Conservation (phyloP, 306 rosid genomes). For the Glycine soja region DNA sequence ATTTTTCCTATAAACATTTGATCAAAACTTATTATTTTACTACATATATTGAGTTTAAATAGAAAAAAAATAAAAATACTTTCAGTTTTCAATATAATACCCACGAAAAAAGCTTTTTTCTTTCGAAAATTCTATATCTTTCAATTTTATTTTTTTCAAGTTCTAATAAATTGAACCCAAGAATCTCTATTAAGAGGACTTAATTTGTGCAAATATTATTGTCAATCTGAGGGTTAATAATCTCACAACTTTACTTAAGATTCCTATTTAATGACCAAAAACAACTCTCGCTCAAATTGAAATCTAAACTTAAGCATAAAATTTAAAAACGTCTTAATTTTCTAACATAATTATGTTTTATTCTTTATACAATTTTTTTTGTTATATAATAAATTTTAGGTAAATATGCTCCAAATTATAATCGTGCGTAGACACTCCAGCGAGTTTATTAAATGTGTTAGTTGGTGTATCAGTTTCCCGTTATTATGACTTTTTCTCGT, state of each 20-base stretch:
- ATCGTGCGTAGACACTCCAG: not conserved
- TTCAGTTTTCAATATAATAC: too few species aligned
- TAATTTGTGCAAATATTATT: not conserved
- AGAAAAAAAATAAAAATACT: too few species aligned
- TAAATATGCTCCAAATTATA: not conserved
- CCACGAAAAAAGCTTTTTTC: not conserved
- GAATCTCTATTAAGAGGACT: not conserved
- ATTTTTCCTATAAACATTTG: too few species aligned
- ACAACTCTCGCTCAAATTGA: not conserved
- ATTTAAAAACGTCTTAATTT: not conserved
- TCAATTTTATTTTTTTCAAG: too few species aligned
- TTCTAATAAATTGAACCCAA: not conserved
- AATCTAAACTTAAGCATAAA: not conserved
- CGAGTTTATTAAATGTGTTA: constrained; percentile 3
- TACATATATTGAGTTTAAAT: too few species aligned
- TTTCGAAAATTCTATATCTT: not conserved
- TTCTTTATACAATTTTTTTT: not conserved
- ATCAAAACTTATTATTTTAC: too few species aligned
- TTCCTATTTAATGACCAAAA: not conserved
- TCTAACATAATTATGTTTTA: not conserved
- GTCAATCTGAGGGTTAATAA: not conserved
- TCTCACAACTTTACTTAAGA: not conserved
- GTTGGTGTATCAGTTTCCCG: not conserved
- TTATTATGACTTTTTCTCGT: not conserved
- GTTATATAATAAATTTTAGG: not conserved